Conservation (phyloP, 768 basidiomycete species). For the Zangia roseola region DNA sequence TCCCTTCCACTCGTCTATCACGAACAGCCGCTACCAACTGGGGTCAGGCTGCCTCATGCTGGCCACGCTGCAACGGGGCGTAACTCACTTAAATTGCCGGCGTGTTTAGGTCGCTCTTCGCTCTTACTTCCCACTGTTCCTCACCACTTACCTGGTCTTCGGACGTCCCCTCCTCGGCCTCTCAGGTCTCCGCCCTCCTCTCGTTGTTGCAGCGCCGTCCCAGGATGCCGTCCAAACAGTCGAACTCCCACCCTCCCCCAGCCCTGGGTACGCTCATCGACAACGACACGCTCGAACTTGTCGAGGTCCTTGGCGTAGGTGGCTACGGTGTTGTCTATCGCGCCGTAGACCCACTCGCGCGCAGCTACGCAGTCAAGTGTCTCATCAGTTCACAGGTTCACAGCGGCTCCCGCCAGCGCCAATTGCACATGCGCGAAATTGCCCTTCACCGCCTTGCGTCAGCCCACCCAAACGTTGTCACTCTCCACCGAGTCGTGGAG, state of each 20-base stretch:
- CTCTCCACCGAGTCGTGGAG: constrained; percentile 85
- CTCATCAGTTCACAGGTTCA: constrained; percentile 55
- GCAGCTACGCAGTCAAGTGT: constrained; percentile 90
- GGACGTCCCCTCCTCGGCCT: constrained; percentile 25
- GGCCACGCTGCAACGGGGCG: constrained; percentile 34
- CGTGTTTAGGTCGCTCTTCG: constrained; percentile 22
- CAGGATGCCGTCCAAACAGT: constrained; percentile 33
- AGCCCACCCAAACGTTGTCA: constrained; percentile 79
- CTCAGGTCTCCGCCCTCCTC: constrained; percentile 15
- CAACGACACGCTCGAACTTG: constrained; percentile 75
- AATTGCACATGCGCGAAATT: constrained; percentile 87
- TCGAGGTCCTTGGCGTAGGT: constrained; percentile 85
- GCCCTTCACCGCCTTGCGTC: constrained; percentile 74
- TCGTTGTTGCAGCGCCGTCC: constrained; percentile 17
- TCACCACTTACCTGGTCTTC: constrained; percentile 20
- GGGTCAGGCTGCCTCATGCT: constrained; percentile 36
- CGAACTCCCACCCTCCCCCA: constrained; percentile 47
- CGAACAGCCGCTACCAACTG: constrained; percentile 29
- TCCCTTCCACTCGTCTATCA: constrained; percentile 33
- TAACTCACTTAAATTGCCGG: constrained; percentile 33
- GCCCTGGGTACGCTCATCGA: constrained; percentile 80
- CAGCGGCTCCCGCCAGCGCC: constrained; percentile 53
- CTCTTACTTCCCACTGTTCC: constrained; percentile 24
- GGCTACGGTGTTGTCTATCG: constrained; percentile 96
- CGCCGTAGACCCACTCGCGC: constrained; percentile 58